phyloP scores from a whole-genome alignment of 257 asterid species.

The Solanum medicagineum region DNA sequence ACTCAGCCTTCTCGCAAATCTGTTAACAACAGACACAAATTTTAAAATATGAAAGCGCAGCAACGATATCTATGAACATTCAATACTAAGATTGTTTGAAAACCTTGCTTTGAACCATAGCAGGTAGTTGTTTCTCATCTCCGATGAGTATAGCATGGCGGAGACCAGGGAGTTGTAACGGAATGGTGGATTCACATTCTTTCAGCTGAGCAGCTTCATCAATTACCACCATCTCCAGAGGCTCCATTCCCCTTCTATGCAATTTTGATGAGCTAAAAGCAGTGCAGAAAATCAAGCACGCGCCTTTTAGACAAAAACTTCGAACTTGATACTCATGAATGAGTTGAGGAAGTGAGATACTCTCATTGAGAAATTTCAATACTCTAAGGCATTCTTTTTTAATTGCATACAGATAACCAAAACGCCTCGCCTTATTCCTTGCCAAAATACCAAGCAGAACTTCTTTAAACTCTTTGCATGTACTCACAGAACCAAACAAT shows the following conservation, averaged over 20 bases:
- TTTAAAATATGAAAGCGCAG: not conserved
- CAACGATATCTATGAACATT: not conserved
- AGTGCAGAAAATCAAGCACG: constrained; percentile 31
- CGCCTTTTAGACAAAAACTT: constrained; percentile 18
- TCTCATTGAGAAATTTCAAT: not conserved
- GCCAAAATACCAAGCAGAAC: not conserved
- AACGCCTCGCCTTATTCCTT: not conserved
- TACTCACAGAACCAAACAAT: not conserved
- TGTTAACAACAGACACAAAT: not conserved
- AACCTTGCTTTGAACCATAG: constrained; percentile 51
- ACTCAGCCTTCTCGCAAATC: not conserved
- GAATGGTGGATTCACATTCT: constrained; percentile 51
- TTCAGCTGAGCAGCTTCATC: constrained; percentile 61
- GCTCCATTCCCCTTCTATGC: not conserved
- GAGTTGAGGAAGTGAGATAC: constrained; percentile 7
- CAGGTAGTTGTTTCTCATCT: constrained; percentile 54
- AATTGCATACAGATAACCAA: not conserved
- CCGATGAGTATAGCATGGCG: constrained; percentile 49
- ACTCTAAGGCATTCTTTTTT: constrained; percentile 6
- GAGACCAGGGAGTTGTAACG: constrained; percentile 35
- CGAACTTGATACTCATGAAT: not conserved
- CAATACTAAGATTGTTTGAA: not conserved
- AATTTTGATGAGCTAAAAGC: constrained; percentile 32
- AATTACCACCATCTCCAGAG: constrained; percentile 23
- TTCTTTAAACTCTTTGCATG: not conserved